Conservation (phyloP, 768 basidiomycete species). For the Xerocomus potaroensis region DNA sequence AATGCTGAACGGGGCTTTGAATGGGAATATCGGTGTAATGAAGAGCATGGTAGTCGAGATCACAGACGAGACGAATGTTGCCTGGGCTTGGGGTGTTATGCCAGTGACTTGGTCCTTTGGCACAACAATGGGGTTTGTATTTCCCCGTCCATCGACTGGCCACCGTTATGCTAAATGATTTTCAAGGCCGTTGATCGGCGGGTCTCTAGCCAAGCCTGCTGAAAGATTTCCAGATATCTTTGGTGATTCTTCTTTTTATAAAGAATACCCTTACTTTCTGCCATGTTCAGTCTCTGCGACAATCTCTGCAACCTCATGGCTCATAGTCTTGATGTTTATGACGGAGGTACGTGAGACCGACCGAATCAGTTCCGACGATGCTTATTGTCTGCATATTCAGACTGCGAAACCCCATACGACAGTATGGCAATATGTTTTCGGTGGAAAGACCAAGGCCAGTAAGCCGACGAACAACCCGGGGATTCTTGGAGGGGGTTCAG, state of each 20-base stretch:
- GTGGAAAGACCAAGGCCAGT: conserved; percentile 2
- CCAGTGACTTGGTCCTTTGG: conserved; percentile 48
- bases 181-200: conserved; percentile 65
- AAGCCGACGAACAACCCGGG: background rate
- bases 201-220: conserved; percentile 55
- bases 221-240: conserved; percentile 64
- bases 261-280: conserved; percentile 67
- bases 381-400: conserved; percentile 7
- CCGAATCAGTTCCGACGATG: background rate
- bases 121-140: conserved; percentile 38
- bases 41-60: conserved; percentile 46
- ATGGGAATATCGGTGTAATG: conserved; percentile 54
- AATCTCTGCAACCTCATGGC: conserved; percentile 46
- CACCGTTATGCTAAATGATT: conserved; percentile 1
- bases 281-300: conserved; percentile 62
- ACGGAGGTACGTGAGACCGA: conserved; percentile 41
- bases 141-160: background rate
- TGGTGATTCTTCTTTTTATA: conserved; percentile 52
- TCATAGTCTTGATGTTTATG: conserved; percentile 47
- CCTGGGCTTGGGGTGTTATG: conserved; percentile 51
- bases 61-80: conserved; percentile 31
- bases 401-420: conserved; percentile 15
- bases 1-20: conserved; percentile 44
- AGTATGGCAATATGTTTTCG: conserved; percentile 15
- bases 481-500: background rate